phyloP scores from a whole-genome alignment of 169 alveolate genomes.

The Eimeria maxima region DNA sequence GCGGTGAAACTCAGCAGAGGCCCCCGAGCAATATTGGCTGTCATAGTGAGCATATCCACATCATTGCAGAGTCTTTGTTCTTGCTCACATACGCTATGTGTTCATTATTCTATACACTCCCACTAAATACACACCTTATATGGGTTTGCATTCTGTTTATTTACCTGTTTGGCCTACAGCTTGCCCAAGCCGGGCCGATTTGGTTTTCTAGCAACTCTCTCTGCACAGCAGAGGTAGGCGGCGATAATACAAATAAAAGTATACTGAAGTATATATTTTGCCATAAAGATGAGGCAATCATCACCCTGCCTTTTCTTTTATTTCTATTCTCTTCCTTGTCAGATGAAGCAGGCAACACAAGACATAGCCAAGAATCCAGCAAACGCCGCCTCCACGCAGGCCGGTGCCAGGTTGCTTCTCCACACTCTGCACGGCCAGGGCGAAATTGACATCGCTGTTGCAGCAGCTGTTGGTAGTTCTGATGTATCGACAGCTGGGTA shows the following conservation, averaged over 20 bases:
- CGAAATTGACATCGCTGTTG: neutral
- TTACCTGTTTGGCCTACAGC: neutral
- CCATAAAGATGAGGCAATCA: too few relatives aligned
- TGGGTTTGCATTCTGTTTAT: neutral
- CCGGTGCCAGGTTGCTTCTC: conserved; percentile 28
- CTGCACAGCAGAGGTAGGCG: neutral
- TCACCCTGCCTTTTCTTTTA: neutral
- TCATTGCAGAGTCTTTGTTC: neutral
- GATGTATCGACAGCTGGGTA: neutral
- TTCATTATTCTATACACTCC: neutral
- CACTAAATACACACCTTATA: too few relatives aligned
- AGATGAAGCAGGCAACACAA: neutral
- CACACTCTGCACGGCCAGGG: neutral
- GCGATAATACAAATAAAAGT: too few relatives aligned
- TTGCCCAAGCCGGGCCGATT: neutral
- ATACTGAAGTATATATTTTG: too few relatives aligned
- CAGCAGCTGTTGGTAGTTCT: neutral
- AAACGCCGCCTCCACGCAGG: neutral
- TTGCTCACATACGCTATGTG: neutral
- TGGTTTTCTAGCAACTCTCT: neutral
- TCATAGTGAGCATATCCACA: conserved; percentile 6
- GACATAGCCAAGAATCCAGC: neutral
- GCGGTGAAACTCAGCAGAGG: neutral
- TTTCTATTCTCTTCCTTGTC: neutral
- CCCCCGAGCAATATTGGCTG: conserved; percentile 34